A percentile compares a stretch with the other conserved stretches of the same genome.
phyloP scores from a whole-genome alignment of 1,284 basidiomycete genomes.

The Rhodotorula sp. region DNA sequence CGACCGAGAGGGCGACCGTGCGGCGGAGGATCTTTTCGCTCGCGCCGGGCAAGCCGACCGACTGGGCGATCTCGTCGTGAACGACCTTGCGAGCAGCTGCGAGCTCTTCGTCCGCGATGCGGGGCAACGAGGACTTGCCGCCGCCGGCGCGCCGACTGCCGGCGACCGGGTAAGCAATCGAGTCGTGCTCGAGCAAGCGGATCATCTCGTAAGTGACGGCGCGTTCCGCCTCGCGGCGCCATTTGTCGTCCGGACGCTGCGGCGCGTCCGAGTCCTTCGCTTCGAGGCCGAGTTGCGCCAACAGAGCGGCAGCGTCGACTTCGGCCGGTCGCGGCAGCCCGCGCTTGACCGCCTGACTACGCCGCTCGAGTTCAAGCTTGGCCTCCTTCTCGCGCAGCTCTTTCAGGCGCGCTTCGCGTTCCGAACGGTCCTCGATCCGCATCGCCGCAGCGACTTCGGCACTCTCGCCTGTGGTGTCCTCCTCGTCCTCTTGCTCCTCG shows the following conservation, averaged over 20 bases:
- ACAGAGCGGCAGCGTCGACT: constrained; percentile 67
- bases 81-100: constrained; percentile 68
- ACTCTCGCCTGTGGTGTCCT: constrained; percentile 42
- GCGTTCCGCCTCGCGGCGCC: constrained; percentile 53
- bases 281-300: constrained; percentile 58
- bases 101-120: constrained; percentile 75
- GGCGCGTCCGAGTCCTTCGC: constrained; percentile 54
- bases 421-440: constrained; percentile 83
- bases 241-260: constrained; percentile 26
- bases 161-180: constrained; percentile 80
- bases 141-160: constrained; percentile 76
- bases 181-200: constrained; percentile 79
- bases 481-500: constrained; percentile 66
- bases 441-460: constrained; percentile 44
- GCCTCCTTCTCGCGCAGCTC: constrained; percentile 73
- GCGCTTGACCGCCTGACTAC: constrained; percentile 77
- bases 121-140: constrained; percentile 66
- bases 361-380: constrained; percentile 69
- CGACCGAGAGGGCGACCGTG: constrained; percentile 54
- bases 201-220: constrained; percentile 79
- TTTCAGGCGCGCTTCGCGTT: constrained; percentile 76
- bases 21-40: constrained; percentile 72
- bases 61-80: constrained; percentile 72
- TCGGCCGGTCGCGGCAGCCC: constrained; percentile 82
- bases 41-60: constrained; percentile 81